A percentile compares a stretch with the other conserved stretches of the same genome.
Conservation (phyloP, 2,329 filamentous ascomycete genomes). For the Fusarium pseudoanthophilum region DNA sequence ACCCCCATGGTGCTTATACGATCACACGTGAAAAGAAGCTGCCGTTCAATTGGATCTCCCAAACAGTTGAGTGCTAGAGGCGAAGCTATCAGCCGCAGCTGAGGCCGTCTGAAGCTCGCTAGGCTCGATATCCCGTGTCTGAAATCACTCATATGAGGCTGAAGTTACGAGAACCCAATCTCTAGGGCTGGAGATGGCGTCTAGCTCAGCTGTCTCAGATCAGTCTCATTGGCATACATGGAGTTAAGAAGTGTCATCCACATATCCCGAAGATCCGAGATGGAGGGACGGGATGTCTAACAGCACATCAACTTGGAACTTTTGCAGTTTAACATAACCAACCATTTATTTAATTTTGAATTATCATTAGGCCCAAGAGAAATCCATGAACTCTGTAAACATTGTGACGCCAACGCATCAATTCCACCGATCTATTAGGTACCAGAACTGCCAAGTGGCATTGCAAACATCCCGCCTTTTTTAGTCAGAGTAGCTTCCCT, state of each 20-base stretch:
- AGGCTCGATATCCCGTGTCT: not conserved
- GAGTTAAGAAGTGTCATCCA: not conserved
- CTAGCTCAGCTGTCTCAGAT: not conserved
- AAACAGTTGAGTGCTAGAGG: not conserved
- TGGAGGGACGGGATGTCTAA: conserved; percentile 27
- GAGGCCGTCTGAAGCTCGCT: not conserved
- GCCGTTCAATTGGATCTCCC: not conserved
- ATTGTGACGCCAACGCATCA: not conserved
- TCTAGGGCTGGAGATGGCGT: not conserved
- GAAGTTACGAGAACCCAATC: not conserved
- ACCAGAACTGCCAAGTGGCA: not conserved
- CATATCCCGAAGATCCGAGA: conserved; percentile 7
- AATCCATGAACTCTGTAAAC: not conserved
- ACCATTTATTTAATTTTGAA: not conserved
- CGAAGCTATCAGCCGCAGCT: not conserved
- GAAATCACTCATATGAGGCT: not conserved
- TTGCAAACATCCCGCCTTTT: not conserved
- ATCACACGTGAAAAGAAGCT: not conserved
- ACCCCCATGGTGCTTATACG: not conserved
- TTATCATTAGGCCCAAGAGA: not conserved
- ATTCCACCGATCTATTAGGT: not conserved
- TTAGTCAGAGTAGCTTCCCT: not conserved
- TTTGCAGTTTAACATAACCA: not conserved
- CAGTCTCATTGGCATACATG: conserved; percentile 2
- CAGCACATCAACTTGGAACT: not conserved